phyloP scores from a whole-genome alignment of 2,329 filamentous ascomycete genomes.

The Fulvia fulva region DNA sequence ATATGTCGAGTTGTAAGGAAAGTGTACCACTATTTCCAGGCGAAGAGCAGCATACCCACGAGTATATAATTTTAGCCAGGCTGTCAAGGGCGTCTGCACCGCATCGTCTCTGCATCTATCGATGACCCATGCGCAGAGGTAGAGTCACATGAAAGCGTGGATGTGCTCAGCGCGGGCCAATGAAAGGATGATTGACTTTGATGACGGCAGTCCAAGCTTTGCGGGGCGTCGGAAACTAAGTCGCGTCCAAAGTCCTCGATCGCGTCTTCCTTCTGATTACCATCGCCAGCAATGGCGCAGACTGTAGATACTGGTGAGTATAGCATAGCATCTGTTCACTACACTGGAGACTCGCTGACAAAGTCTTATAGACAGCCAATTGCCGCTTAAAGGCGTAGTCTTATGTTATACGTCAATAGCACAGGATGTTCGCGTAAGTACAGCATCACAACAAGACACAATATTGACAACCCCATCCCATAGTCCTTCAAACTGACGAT shows the following conservation, averaged over 20 bases:
- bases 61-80: not conserved
- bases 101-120: too few relatives aligned
- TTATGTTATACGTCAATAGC: constrained; percentile 33
- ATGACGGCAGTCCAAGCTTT: not conserved
- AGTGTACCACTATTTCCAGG: not conserved
- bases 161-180: too few relatives aligned
- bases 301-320: constrained; percentile 6
- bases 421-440: constrained; percentile 33
- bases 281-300: constrained; percentile 16
- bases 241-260: not conserved
- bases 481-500: constrained; percentile 6
- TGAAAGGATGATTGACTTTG: too few relatives aligned
- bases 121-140: not conserved
- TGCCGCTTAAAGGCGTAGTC: constrained; percentile 28
- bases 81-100: too few relatives aligned
- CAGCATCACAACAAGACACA: not conserved
- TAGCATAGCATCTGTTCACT: not conserved
- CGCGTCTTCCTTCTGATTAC: not conserved
- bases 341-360: not conserved
- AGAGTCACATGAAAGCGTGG: not conserved
- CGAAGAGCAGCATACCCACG: not conserved
- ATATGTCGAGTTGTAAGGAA: not conserved
- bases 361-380: constrained; percentile 11
- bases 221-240: not conserved
- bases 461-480: constrained; percentile 1